These are phyloP conservation scores for Bassia scoparia DNA, from an alignment of 148 eudicot genomes.

Conservation along the genomic window DNA sequence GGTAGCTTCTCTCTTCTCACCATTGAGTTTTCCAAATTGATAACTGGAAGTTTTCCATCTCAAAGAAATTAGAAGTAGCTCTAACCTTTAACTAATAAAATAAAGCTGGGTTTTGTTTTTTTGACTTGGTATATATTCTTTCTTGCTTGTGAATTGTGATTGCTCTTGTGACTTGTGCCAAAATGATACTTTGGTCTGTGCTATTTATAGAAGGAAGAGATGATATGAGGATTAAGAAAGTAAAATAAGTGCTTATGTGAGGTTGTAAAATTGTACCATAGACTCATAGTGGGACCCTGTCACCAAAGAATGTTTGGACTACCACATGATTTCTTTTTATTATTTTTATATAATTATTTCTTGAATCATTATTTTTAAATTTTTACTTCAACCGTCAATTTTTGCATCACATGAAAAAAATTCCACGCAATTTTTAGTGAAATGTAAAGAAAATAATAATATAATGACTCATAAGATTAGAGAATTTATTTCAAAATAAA, in stretches of 20 bases:
- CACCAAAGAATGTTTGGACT: conserved; percentile 18
- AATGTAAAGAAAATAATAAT: too few species aligned
- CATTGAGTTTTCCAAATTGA: conserved; percentile 63
- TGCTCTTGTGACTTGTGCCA: conserved; percentile 7
- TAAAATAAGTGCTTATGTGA: background rate
- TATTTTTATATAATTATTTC: too few species aligned
- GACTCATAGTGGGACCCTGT: background rate
- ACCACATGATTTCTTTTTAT: conserved; percentile 27
- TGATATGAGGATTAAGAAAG: background rate
- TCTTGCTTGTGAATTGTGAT: background rate
- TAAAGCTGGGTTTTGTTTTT: background rate
- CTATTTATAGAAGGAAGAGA: conserved; percentile 24
- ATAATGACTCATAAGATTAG: too few species aligned
- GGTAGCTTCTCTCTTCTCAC: conserved; percentile 54
- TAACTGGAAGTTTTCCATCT: conserved; percentile 62
- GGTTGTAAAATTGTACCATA: background rate
- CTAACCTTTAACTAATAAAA: background rate
- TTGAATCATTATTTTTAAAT: too few species aligned
- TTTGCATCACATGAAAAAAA: too few species aligned
- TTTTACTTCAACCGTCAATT: too few species aligned
- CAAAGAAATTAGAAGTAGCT: background rate
- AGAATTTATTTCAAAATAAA: too few species aligned
- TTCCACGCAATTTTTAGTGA: too few species aligned
- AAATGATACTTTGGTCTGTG: background rate
- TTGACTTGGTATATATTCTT: background rate